Conservation (phyloP, 2,329 filamentous ascomycete genomes). For the Colletotrichum cuscutae region DNA sequence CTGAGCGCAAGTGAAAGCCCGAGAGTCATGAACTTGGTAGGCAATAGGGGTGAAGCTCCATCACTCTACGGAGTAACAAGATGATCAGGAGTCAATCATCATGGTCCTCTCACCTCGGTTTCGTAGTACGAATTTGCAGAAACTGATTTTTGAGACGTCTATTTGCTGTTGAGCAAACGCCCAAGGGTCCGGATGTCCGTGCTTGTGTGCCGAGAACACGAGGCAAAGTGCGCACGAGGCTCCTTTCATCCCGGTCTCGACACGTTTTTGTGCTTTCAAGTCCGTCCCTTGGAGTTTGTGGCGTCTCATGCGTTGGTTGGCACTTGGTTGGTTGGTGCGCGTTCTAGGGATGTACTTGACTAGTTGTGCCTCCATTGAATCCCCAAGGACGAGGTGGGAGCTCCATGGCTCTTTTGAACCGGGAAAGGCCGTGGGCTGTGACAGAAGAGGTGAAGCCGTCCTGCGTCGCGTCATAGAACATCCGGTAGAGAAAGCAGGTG, state of each 20-base stretch:
- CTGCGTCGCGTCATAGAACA: not conserved
- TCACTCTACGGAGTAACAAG: not conserved
- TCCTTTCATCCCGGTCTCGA: conserved; percentile 27
- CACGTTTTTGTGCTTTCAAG: conserved; percentile 20
- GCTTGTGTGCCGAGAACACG: conserved; percentile 16
- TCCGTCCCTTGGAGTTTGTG: conserved; percentile 12
- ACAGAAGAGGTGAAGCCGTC: not conserved
- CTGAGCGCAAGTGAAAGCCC: not conserved
- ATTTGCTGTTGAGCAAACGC: not conserved
- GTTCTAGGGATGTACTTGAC: not conserved
- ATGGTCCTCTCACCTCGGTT: conserved; percentile 18
- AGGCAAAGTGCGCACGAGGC: conserved; percentile 9
- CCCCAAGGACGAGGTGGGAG: not conserved
- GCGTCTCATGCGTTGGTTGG: not conserved
- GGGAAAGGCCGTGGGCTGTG: not conserved
- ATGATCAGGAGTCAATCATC: not conserved
- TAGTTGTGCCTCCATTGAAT: not conserved
- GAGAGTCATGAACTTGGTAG: not conserved
- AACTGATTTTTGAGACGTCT: not conserved
- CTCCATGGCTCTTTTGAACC: not conserved
- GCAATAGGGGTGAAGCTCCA: not conserved
- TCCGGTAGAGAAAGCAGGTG: not conserved
- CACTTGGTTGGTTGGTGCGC: not conserved
- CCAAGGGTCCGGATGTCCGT: conserved; percentile 3
- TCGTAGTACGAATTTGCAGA: not conserved